Percentiles rank a stretch among this genome's conserved stretches.
Conservation (phyloP, 2,329 filamentous ascomycete species). For the Clarireedia homoeocarpa region DNA sequence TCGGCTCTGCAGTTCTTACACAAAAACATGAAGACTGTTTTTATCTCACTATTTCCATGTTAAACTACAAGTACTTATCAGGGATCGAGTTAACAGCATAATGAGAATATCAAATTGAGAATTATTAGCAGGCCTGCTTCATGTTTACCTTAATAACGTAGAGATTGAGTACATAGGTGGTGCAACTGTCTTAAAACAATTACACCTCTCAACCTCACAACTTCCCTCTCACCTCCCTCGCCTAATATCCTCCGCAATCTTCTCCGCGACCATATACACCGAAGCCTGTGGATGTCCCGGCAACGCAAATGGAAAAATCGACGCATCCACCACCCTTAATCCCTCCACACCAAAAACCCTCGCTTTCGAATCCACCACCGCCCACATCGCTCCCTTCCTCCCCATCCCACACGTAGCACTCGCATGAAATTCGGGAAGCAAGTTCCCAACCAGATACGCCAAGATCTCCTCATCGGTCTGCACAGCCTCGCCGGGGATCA, state of each 20-base stretch:
- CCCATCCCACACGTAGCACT: conserved; percentile 7
- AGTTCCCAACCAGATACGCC: background rate
- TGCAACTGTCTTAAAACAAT: no score
- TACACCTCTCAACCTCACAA: no score
- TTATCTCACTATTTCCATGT: no score
- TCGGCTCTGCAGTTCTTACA: no score
- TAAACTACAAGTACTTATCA: no score
- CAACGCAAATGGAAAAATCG: conserved; percentile 5
- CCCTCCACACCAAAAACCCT: conserved; percentile 1
- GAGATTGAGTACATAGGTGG: no score
- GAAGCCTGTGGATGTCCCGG: conserved; percentile 6
- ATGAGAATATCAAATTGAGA: no score
- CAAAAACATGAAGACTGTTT: no score
- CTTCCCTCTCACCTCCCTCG: background rate
- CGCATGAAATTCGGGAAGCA: background rate
- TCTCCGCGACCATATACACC: conserved; percentile 11
- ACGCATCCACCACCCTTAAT: conserved; percentile 4
- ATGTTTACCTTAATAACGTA: no score
- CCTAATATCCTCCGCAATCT: conserved; percentile 3
- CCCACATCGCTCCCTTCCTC: background rate
- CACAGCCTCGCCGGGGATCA: background rate
- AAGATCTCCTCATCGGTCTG: conserved; percentile 2
- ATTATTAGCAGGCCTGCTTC: no score
- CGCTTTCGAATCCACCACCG: conserved; percentile 1
- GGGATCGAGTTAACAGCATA: no score